Conservation (phyloP, 805 yeast species). For the Saccharomycopsis lassenensis region DNA sequence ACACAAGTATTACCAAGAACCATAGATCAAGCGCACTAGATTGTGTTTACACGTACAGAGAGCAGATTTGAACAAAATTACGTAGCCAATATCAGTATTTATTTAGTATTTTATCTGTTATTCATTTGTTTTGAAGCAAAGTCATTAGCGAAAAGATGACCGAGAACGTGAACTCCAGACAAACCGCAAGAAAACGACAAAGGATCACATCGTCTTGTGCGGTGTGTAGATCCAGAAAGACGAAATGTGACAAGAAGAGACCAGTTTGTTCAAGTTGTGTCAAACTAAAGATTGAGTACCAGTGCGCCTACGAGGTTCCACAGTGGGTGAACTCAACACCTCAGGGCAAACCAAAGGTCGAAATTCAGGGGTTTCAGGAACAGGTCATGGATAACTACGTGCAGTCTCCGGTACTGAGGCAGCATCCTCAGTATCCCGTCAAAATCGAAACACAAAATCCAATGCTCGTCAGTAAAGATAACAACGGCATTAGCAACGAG, state of each 20-base stretch:
- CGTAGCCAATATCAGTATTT: too few relatives aligned
- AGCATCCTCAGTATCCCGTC: background rate
- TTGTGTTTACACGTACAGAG: too few relatives aligned
- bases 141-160: too few relatives aligned
- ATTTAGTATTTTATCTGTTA: too few relatives aligned
- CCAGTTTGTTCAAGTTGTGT: conserved; percentile 14
- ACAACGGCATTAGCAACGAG: conserved; percentile 1
- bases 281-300: background rate
- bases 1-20: too few relatives aligned
- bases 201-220: conserved; percentile 12
- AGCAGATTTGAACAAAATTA: too few relatives aligned
- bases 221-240: conserved; percentile 14
- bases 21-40: too few relatives aligned
- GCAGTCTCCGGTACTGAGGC: background rate
- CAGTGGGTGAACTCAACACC: conserved; percentile 5
- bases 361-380: background rate
- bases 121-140: too few relatives aligned
- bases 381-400: background rate
- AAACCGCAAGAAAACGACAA: too few relatives aligned
- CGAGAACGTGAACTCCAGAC: too few relatives aligned
- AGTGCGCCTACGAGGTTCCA: conserved; percentile 7
- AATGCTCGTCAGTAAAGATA: background rate
- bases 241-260: conserved; percentile 13
- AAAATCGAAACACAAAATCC: background rate
- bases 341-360: background rate